Percentiles rank a stretch among this genome's conserved stretches.
phyloP scores from a whole-genome alignment of 148 eudicot genomes.

The Gaultheria prostrata region DNA sequence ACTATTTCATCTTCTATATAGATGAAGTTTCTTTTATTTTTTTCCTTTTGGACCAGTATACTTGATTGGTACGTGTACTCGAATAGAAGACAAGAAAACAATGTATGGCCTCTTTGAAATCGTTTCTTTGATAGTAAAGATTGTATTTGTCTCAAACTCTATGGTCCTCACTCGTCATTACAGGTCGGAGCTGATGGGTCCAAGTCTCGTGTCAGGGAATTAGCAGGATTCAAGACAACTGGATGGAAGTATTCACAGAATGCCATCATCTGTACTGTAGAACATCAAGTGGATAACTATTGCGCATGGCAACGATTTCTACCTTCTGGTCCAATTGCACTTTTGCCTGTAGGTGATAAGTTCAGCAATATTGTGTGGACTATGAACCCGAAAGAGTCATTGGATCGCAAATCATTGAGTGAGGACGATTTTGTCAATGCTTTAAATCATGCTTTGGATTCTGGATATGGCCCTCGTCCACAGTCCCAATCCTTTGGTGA shows the following conservation, averaged over 20 bases:
- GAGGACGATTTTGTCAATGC: slow-evolving; percentile 69
- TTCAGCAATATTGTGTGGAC: slow-evolving; percentile 99
- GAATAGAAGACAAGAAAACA: not conserved
- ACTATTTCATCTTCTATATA: slow-evolving; percentile 6
- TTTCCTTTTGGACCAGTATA: not conserved
- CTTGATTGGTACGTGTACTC: no score
- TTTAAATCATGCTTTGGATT: slow-evolving; percentile 72
- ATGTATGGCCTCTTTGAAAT: not conserved
- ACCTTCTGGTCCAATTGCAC: slow-evolving; percentile 96
- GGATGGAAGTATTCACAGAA: slow-evolving; percentile 86
- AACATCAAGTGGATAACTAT: slow-evolving; percentile 51
- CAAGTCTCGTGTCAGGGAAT: slow-evolving; percentile 82
- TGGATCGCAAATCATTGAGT: slow-evolving; percentile 52
- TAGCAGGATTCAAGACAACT: slow-evolving; percentile 71
- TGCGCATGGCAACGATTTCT: slow-evolving; percentile 98
- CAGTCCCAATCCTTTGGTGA: slow-evolving; percentile 43
- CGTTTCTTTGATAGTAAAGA: not conserved
- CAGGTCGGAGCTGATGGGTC: slow-evolving; percentile 99
- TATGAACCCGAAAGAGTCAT: slow-evolving; percentile 79
- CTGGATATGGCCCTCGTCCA: slow-evolving; percentile 89
- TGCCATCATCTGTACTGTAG: slow-evolving; percentile 93
- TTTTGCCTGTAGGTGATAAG: slow-evolving; percentile 81
- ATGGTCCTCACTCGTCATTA: slow-evolving; percentile 14
- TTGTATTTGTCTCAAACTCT: not conserved
- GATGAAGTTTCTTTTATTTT: not conserved